These are phyloP conservation scores for Microthyrium microscopicum DNA, from an alignment of 2,329 filamentous ascomycete species.

Conservation along the genomic window DNA sequence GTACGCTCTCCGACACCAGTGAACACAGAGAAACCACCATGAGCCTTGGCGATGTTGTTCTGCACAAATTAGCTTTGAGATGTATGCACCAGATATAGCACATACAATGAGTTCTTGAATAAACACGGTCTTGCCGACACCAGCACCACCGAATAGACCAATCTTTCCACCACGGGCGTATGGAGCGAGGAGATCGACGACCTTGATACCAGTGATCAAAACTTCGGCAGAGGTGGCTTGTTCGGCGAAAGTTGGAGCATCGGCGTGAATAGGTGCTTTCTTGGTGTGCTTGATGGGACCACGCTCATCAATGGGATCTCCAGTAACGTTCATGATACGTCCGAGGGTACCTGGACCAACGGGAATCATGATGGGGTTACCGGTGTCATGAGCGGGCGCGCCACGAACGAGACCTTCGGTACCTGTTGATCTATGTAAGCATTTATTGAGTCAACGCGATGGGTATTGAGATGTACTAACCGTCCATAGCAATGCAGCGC, in stretches of 20 bases:
- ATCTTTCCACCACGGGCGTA: constrained; percentile 99
- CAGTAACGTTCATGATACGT: constrained; percentile 99
- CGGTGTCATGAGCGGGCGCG: constrained; percentile 69
- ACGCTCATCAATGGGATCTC: constrained; percentile 99
- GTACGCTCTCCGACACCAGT: constrained; percentile 99
- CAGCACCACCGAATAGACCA: constrained; percentile 99
- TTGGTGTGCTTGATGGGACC: constrained; percentile 91
- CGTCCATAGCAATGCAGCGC: constrained; percentile 99
- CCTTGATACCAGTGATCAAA: constrained; percentile 99
- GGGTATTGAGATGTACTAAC: constrained; percentile 35
- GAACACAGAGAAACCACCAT: constrained; percentile 99
- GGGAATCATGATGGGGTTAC: constrained; percentile 87
- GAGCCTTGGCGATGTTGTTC: constrained; percentile 99
- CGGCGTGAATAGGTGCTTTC: constrained; percentile 79
- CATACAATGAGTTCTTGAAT: constrained; percentile 96
- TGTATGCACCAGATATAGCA: constrained; percentile 8
- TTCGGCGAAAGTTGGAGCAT: constrained; percentile 80
- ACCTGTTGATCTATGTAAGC: constrained; percentile 40
- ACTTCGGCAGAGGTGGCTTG: constrained; percentile 95
- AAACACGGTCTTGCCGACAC: constrained; percentile 99
- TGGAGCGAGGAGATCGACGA: constrained; percentile 95
- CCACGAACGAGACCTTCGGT: constrained; percentile 99
- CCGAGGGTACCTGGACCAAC: constrained; percentile 87
- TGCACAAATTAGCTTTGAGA: constrained; percentile 15
- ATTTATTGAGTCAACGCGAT: constrained; percentile 4